These are phyloP conservation scores for Colletotrichum tamarilloi DNA, from an alignment of 2,329 filamentous ascomycete genomes.

Conservation along the genomic window DNA sequence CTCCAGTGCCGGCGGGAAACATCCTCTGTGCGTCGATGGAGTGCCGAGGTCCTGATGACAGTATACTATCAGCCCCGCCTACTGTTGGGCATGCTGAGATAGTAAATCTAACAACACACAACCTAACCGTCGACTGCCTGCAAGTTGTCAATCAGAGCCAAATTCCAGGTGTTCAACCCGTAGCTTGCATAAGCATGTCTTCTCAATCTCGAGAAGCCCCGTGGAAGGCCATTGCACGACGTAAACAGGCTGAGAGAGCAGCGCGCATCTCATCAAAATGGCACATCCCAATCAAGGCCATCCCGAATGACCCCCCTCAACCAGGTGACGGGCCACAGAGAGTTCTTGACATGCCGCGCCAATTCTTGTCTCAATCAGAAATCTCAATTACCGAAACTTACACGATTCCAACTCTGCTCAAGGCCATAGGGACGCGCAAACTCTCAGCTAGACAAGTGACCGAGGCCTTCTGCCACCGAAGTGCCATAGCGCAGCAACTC, in stretches of 20 bases:
- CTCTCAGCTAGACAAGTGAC: constrained; percentile 12
- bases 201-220: background rate
- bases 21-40: too few species aligned
- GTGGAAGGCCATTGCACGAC: constrained; percentile 18
- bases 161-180: rapidly evolving
- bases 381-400: constrained; percentile 21
- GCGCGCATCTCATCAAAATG: constrained; percentile 22
- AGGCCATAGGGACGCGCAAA: background rate
- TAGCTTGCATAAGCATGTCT: background rate
- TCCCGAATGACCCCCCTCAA: constrained; percentile 16
- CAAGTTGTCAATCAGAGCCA: background rate
- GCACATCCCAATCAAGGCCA: background rate
- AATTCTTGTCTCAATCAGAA: constrained; percentile 10
- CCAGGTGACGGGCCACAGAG: constrained; percentile 16
- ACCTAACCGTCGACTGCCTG: background rate
- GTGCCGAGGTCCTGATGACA: background rate
- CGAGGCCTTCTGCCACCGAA: constrained; percentile 27
- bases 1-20: too few species aligned
- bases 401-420: background rate
- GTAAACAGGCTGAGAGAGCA: constrained; percentile 23
- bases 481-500: constrained; percentile 65
- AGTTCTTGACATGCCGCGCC: constrained; percentile 10
- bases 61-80: background rate
- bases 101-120: background rate
- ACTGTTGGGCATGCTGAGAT: background rate